phyloP scores from a whole-genome alignment of 495 filamentous ascomycete genomes.

The Aspergillus cavernicola region DNA sequence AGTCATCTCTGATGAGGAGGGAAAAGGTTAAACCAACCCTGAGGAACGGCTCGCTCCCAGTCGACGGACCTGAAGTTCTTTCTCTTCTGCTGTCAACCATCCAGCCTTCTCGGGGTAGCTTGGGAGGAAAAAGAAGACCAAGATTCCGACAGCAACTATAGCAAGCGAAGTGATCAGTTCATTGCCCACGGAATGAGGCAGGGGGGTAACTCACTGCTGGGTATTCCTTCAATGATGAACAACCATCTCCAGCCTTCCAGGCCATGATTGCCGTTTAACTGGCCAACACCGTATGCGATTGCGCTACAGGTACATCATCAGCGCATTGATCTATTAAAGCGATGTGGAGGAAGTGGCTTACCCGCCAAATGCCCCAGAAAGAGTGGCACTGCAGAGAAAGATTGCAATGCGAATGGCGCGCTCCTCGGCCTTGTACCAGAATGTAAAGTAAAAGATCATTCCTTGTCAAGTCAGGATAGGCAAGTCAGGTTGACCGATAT shows the following conservation, averaged over 20 bases:
- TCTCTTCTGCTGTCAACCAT: constrained; percentile 52
- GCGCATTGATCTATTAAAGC: no score
- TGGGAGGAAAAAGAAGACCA: constrained; percentile 59
- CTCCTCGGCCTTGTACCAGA: not conserved
- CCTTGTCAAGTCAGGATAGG: not conserved
- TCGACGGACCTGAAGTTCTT: constrained; percentile 32
- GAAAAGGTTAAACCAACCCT: no score
- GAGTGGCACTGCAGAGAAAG: not conserved
- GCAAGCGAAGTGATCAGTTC: not conserved
- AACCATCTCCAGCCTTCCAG: constrained; percentile 69
- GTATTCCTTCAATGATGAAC: constrained; percentile 67
- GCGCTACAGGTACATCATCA: constrained; percentile 27
- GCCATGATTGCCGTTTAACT: constrained; percentile 59
- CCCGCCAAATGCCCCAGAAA: not conserved
- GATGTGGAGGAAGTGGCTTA: not conserved
- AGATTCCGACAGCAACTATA: constrained; percentile 29
- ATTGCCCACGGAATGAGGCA: not conserved
- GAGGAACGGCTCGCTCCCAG: not conserved
- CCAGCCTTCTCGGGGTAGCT: constrained; percentile 59
- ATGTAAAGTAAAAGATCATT: constrained; percentile 1
- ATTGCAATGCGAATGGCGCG: not conserved
- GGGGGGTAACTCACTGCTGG: constrained; percentile 42
- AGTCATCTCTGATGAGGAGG: no score
- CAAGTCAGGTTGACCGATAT: not conserved
- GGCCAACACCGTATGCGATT: constrained; percentile 61